Percentiles rank a stretch among this genome's conserved stretches.
These are phyloP conservation scores for Debaryomyces singareniensis DNA, from an alignment of 1,139 yeast species.

Conservation along the genomic window DNA sequence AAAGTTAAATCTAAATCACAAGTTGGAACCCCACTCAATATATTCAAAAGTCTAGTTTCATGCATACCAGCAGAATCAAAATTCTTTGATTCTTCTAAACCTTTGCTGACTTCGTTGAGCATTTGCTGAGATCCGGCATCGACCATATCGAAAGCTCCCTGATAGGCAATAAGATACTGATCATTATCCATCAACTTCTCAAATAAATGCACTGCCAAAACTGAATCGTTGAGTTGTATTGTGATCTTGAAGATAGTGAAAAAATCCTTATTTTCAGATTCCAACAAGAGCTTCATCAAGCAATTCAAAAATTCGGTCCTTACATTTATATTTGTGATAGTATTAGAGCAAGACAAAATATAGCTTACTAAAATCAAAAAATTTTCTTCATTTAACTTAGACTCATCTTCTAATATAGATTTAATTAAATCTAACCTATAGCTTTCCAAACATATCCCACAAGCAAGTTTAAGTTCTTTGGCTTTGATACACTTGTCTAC, in stretches of 20 bases:
- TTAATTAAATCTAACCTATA: conserved; percentile 79
- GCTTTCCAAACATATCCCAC: conserved; percentile 89
- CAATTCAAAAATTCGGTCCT: conserved; percentile 58
- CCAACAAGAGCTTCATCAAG: conserved; percentile 54
- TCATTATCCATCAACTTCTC: conserved; percentile 44
- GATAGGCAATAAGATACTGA: conserved; percentile 62
- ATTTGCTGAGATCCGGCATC: conserved; percentile 91
- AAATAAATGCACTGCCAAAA: conserved; percentile 64
- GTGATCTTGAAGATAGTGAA: conserved; percentile 76
- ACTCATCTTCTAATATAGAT: conserved; percentile 45
- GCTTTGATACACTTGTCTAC: conserved; percentile 66
- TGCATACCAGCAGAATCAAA: conserved; percentile 25
- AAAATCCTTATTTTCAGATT: conserved; percentile 70
- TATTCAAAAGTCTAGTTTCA: conserved; percentile 48
- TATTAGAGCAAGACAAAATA: conserved; percentile 68
- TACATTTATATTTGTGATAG: conserved; percentile 57
- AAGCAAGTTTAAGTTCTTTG: conserved; percentile 72
- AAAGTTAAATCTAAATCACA: conserved; percentile 91
- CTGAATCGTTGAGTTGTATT: conserved; percentile 76
- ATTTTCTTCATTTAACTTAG: conserved; percentile 32
- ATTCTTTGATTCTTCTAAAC: conserved; percentile 37
- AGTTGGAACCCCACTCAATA: conserved; percentile 88
- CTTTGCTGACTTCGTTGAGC: conserved; percentile 53
- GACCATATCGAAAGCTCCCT: conserved; percentile 92
- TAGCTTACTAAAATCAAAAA: conserved; percentile 61